Percentiles rank a stretch among this genome's conserved stretches.
These are phyloP conservation scores for Monilinia aucupariae DNA, from an alignment of 2,329 filamentous ascomycete genomes.

Conservation along the genomic window DNA sequence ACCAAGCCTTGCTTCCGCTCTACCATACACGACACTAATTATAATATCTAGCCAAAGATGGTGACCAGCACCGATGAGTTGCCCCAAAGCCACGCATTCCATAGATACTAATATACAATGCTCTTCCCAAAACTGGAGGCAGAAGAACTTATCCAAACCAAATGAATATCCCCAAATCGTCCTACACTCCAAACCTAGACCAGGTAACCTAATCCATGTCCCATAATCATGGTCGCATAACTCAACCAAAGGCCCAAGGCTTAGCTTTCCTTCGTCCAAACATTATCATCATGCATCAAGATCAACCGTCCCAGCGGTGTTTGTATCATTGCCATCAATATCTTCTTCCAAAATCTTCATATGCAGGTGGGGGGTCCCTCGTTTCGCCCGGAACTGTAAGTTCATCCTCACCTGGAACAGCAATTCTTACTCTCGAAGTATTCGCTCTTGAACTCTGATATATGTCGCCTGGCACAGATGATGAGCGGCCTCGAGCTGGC, in stretches of 20 bases:
- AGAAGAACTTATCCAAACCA: not conserved
- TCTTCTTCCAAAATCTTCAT: constrained; percentile 6
- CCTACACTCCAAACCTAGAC: not conserved
- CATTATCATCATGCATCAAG: not conserved
- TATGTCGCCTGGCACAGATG: constrained; percentile 8
- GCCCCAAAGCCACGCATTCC: not conserved
- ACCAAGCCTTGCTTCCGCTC: not conserved
- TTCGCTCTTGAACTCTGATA: constrained; percentile 7
- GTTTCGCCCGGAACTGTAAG: constrained; percentile 15
- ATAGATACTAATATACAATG: not conserved
- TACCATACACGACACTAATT: not conserved
- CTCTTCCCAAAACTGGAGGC: not conserved
- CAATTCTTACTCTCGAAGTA: constrained; percentile 15
- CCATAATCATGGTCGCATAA: not conserved
- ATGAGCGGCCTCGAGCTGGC: not conserved
- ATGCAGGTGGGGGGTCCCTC: constrained; percentile 11
- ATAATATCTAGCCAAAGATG: not conserved
- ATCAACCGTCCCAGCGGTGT: not conserved
- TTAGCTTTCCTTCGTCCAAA: not conserved
- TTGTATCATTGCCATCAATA: not conserved
- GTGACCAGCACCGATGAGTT: not conserved
- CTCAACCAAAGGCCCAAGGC: not conserved
- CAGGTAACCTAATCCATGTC: not conserved
- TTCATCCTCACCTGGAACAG: constrained; percentile 16
- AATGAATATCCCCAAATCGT: not conserved